Evolutionary conservation across 2,329 filamentous ascomycete species (phyloP).

Genomic region (Botrytis fabae): DNA sequence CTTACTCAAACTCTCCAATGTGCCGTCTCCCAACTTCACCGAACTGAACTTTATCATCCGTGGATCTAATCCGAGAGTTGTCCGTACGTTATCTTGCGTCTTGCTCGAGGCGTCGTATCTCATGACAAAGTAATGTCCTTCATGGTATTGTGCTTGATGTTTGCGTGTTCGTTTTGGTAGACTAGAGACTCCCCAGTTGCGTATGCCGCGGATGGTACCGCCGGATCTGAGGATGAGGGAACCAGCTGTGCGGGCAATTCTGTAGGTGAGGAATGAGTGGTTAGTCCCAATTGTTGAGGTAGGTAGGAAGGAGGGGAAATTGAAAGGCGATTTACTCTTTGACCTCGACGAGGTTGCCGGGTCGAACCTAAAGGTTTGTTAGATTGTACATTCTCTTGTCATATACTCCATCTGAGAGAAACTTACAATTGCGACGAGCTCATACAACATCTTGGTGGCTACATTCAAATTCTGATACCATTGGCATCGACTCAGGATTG

Average conservation of each 20-base stretch:
- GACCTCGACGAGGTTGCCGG: constrained; percentile 84
- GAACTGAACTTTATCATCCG: constrained; percentile 84
- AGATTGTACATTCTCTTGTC: constrained; percentile 21
- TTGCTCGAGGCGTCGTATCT: constrained; percentile 79
- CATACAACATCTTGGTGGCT: constrained; percentile 78
- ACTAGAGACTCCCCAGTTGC: constrained; percentile 92
- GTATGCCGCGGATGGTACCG: constrained; percentile 87
- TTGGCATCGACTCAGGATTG: constrained; percentile 11
- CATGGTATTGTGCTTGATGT: constrained; percentile 79
- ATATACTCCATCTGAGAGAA: not conserved
- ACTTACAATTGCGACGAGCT: constrained; percentile 91
- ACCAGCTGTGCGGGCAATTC: constrained; percentile 85
- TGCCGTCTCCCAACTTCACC: constrained; percentile 76
- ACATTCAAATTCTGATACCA: constrained; percentile 26
- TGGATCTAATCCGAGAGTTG: constrained; percentile 80
- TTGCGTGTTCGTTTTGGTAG: constrained; percentile 78
- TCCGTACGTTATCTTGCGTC: constrained; percentile 73
- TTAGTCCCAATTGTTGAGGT: constrained; percentile 14
- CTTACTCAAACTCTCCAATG: constrained; percentile 50
- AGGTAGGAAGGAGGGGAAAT: constrained; percentile 21
- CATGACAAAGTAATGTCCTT: constrained; percentile 97
- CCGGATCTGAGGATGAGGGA: constrained; percentile 77
- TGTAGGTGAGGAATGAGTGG: constrained; percentile 43
- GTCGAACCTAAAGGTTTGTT: constrained; percentile 69
- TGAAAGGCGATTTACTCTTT: constrained; percentile 71